Conservation (phyloP, 2,329 filamentous ascomycete genomes). For the Phialophora tarda region DNA sequence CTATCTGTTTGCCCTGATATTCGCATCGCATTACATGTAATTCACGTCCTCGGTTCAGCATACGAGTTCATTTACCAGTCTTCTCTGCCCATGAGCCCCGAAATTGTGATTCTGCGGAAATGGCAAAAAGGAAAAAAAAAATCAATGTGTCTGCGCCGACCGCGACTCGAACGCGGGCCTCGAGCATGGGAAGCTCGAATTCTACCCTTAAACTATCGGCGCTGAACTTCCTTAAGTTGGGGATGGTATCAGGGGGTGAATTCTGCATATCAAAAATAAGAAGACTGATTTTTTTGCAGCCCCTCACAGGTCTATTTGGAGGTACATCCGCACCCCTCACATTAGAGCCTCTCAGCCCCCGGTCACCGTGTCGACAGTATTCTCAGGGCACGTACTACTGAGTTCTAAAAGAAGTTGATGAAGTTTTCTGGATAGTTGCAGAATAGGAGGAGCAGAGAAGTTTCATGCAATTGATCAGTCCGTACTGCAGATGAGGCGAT, state of each 20-base stretch:
- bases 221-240: slow-evolving; percentile 15
- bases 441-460: background rate
- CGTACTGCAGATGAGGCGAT: background rate
- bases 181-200: slow-evolving; percentile 42
- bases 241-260: background rate
- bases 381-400: background rate
- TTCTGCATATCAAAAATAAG: background rate
- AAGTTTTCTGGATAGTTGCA: background rate
- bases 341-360: too few relatives aligned
- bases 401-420: background rate
- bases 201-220: slow-evolving; percentile 42
- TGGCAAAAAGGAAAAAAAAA: slow-evolving; percentile 12
- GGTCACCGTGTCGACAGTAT: background rate
- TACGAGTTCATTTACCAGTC: too few relatives aligned
- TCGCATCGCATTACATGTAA: too few relatives aligned
- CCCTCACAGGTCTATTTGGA: background rate
- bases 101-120: background rate
- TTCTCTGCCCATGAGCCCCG: too few relatives aligned
- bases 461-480: background rate
- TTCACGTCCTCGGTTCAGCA: background rate
- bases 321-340: background rate
- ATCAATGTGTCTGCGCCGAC: background rate
- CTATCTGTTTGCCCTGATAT: too few relatives aligned
- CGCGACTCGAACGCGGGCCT: slow-evolving; percentile 41
- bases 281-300: background rate